phyloP scores from a whole-genome alignment of 2,329 filamentous ascomycete species.

The Aspergillus bombycis region DNA sequence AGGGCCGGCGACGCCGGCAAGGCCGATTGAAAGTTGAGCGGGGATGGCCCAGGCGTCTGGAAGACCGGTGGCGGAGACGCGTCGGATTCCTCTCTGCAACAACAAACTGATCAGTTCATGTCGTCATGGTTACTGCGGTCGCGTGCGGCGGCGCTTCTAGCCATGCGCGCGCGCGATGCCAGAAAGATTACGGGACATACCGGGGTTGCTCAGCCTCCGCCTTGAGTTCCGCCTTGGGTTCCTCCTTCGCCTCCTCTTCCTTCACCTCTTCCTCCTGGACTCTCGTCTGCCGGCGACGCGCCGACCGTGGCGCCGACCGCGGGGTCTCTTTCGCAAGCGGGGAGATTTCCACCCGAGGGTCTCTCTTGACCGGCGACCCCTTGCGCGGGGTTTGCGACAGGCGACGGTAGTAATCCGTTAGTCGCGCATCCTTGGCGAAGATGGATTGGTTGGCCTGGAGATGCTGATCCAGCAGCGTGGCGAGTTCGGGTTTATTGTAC shows the following conservation, averaged over 20 bases:
- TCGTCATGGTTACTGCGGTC: background rate
- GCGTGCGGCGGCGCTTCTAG: background rate
- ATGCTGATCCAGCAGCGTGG: slow-evolving; percentile 72
- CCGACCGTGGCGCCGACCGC: slow-evolving; percentile 21
- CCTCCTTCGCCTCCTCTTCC: slow-evolving; percentile 11
- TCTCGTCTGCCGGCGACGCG: slow-evolving; percentile 45
- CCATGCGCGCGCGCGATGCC: background rate
- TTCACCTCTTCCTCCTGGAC: slow-evolving; percentile 32
- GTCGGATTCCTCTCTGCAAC: slow-evolving; percentile 22
- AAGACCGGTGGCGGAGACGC: slow-evolving; percentile 18
- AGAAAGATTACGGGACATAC: slow-evolving; percentile 15
- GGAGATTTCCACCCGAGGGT: slow-evolving; percentile 41
- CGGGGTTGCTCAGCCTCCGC: slow-evolving; percentile 34
- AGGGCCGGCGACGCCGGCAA: slow-evolving; percentile 48
- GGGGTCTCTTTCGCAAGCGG: slow-evolving; percentile 32
- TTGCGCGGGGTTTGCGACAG: slow-evolving; percentile 38
- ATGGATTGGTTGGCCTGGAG: slow-evolving; percentile 69
- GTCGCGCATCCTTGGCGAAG: slow-evolving; percentile 64
- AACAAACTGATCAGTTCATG: slow-evolving; percentile 2
- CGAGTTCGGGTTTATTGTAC: slow-evolving; percentile 78
- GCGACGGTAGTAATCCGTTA: slow-evolving; percentile 75
- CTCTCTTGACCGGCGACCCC: slow-evolving; percentile 55
- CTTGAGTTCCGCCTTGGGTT: slow-evolving; percentile 6
- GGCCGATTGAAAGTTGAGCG: slow-evolving; percentile 16
- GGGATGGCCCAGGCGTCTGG: slow-evolving; percentile 21